Evolutionary conservation across 1,139 yeast genomes (phyloP), one percentile per base, ranked within the genome.

Genomic region (Yamadazyma atmosphaerica): DNA sequence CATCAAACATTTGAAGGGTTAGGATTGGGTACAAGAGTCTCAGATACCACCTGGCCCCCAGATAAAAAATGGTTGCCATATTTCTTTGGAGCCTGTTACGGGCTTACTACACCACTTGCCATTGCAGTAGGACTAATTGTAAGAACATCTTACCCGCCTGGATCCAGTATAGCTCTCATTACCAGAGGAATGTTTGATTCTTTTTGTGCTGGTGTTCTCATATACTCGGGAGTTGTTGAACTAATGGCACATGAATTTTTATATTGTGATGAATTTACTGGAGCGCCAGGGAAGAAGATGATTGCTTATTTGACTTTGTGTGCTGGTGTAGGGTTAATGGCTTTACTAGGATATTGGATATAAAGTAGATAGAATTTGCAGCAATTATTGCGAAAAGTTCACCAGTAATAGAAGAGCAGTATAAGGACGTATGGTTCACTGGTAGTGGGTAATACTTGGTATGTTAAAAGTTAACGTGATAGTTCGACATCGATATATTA

Each of bases 281-380:
- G 42, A 4, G 52, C 54, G 7, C 45, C 50, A 37, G 30, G 33
- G n/a, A 49, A 47, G 13, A 49, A 57, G 47, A 32, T 61, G 24
- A 22, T 42, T 10, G 71, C 65, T 2, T 61, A 49, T 42, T 35
- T 56, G n/a, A 50, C 49, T 35, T 46, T 66, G 56, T 50, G 60
- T 38, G 41, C 60, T 39, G 72, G 72, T 21, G 63, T 68, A 7
- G 66, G 66, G 29, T 53, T 61, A 39, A 68, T 68, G 74, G 71
- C 73, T n/a, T 49, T 68, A 39, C 54, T 68, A 41, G 74, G 73
- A 25, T 61, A 56, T 43, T 68, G 74, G 74, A 72, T 73, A 19
- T 68, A 46, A 40, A 4, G 12, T 19, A 9, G 22, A 19, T 19
- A 19, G n/a, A n/a, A n/a, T n/a, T n/a, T n/a, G n/a, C n/a, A 19